Base-by-base conservation (phyloP, 2,329 filamentous ascomycete genomes). In the Monilinia fructicola region DNA sequence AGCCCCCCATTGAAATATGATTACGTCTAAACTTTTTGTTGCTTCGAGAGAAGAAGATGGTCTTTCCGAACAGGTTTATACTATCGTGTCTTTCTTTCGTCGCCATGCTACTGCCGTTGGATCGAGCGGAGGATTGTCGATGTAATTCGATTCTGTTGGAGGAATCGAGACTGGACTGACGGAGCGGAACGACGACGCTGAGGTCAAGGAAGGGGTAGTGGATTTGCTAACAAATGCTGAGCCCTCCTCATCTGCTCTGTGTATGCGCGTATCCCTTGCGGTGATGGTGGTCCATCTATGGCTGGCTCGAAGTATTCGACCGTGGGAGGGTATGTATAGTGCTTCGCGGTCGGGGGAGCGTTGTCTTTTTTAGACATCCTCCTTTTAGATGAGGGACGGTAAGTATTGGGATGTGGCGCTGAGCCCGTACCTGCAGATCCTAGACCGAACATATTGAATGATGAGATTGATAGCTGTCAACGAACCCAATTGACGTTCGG, bases 221-320 rank as follows among this genome's bases (percentile, higher is more conserved):
- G 78, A 78, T 71, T 81, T 80, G 71, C 79, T 82, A 14, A 82
- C 81, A 68, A 77, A 75, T 64, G 80, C 78, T 31, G 85, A 84
- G 31, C 81, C 79, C 81, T 80, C 75, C 82, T 86, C 81, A 86
- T 82, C 76, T 87, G 83, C 74, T 83, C 83, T 75, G 80, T 86
- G 63, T 87, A 79, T 67, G 84, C 84, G 70, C 85, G 83, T 71
- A 87, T 81, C 69, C 81, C 81, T 72, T 85, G 83, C 38, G 86
- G 84, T 44, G 86, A 88, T 0, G 86, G 85, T 52, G 86, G 85
- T 23, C 84, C 84, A 71, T 88, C 84, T 66, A 88, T 77, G 68
- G 86, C 82, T 59, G 86, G 85, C 67, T 83, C 85, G 67, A 88
- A 76, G 64, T 84, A 78, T 67, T 84, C 81, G 67, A 40, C 31